These are phyloP conservation scores for Cercospora zeina DNA, from an alignment of 2,329 filamentous ascomycete genomes.

Conservation along the genomic window DNA sequence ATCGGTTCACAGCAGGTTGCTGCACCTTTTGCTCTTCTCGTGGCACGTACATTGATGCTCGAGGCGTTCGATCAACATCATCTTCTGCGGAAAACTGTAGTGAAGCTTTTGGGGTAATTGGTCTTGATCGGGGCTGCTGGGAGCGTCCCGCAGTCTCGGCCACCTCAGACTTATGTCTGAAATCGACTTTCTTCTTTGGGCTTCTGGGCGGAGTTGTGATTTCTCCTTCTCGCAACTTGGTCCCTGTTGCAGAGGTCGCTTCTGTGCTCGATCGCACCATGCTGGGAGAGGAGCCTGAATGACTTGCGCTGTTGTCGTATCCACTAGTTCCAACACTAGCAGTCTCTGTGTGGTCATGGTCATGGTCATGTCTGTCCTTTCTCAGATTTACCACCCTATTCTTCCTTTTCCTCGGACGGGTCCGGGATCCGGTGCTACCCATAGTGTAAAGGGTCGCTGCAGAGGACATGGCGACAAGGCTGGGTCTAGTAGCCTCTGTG, in stretches of 20 bases:
- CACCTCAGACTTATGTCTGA: constrained; percentile 28
- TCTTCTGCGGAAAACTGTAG: constrained; percentile 24
- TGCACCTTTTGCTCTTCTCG: constrained; percentile 20
- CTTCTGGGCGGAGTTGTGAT: constrained; percentile 52
- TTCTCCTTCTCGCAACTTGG: constrained; percentile 39
- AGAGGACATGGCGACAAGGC: constrained; percentile 63
- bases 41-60: constrained; percentile 33
- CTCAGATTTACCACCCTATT: constrained; percentile 78
- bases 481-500: constrained; percentile 67
- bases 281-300: constrained; percentile 42
- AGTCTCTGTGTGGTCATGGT: constrained; percentile 54
- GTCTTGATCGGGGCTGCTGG: constrained; percentile 19
- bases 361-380: constrained; percentile 52
- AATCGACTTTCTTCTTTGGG: constrained; percentile 43
- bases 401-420: constrained; percentile 74
- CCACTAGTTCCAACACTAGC: constrained; percentile 43
- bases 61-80: constrained; percentile 44
- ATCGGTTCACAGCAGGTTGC: constrained; percentile 19
- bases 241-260: constrained; percentile 46
- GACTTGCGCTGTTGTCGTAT: constrained; percentile 43
- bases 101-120: constrained; percentile 24
- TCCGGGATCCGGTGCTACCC: constrained; percentile 60
- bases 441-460: constrained; percentile 53
- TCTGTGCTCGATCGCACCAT: constrained; percentile 58
- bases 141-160: constrained; percentile 1